These are phyloP conservation scores for Protomyces pachydermus DNA, from an alignment of 1,139 yeast genomes.

Conservation along the genomic window DNA sequence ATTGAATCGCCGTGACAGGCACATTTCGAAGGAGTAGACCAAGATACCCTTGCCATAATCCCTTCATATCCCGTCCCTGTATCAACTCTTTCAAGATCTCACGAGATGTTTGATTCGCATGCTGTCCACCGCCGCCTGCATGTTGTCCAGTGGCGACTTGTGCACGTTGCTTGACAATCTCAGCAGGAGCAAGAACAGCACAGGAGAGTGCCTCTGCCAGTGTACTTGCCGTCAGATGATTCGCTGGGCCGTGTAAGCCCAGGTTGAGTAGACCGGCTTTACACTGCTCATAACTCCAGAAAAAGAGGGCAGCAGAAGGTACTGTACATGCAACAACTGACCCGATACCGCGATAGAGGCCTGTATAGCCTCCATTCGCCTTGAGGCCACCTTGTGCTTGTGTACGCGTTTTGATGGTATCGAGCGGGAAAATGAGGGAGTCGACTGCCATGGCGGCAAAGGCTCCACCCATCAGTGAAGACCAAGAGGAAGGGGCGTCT, in stretches of 20 bases:
- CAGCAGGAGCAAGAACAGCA: constrained; percentile 91
- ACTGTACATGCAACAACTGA: constrained; percentile 94
- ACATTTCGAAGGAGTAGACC: constrained; percentile 90
- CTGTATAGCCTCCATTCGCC: constrained; percentile 84
- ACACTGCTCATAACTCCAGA: constrained; percentile 24
- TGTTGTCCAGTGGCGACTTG: constrained; percentile 50
- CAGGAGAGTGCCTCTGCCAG: constrained; percentile 47
- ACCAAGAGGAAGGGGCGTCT: constrained; percentile 12
- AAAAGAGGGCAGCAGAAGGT: constrained; percentile 44
- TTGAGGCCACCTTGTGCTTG: constrained; percentile 96
- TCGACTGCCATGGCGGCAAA: constrained; percentile 96
- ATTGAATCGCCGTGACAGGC: constrained; percentile 91
- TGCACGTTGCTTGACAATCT: constrained; percentile 89
- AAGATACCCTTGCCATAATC: constrained; percentile 87
- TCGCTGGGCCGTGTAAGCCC: constrained; percentile 7
- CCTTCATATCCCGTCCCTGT: constrained; percentile 51
- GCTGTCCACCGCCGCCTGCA: constrained; percentile 32
- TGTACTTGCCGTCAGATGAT: constrained; percentile 22
- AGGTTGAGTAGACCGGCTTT: neutral
- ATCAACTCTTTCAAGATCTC: constrained; percentile 52
- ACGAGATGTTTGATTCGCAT: constrained; percentile 55
- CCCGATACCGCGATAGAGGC: constrained; percentile 87
- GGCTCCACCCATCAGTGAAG: constrained; percentile 51
- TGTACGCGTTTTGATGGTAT: constrained; percentile 84
- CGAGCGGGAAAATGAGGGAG: constrained; percentile 90